A percentile compares a stretch with the other conserved stretches of the same genome.
Conservation (phyloP, 2,329 filamentous ascomycete genomes). For the Apiospora aurea region DNA sequence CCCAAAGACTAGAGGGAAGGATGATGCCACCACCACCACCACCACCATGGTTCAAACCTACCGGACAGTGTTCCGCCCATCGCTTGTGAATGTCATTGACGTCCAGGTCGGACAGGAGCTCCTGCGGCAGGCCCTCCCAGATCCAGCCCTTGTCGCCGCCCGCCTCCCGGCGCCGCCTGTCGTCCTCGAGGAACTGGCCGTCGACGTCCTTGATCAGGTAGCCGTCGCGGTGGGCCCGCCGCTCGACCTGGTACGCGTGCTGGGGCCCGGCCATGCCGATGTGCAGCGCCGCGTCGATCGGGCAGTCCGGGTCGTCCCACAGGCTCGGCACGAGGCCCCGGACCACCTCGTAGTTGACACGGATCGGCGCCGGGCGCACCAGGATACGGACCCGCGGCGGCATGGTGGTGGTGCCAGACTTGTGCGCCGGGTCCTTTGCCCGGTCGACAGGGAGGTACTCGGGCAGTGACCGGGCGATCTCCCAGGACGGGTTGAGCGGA, state of each 20-base stretch:
- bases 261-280: slow-evolving; percentile 78
- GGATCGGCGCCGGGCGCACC: slow-evolving; percentile 70
- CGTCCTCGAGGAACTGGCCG: slow-evolving; percentile 62
- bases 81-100: slow-evolving; percentile 61
- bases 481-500: slow-evolving; percentile 80
- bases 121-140: slow-evolving; percentile 61
- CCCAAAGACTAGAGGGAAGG: background rate
- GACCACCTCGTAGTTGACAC: slow-evolving; percentile 74
- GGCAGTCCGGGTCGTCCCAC: slow-evolving; percentile 53
- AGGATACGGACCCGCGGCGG: slow-evolving; percentile 64
- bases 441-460: slow-evolving; percentile 62
- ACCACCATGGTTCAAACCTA: slow-evolving; percentile 42
- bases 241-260: slow-evolving; percentile 74
- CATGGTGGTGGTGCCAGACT: background rate
- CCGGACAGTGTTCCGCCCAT: slow-evolving; percentile 61
- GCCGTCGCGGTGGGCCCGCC: slow-evolving; percentile 72
- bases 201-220: slow-evolving; percentile 78
- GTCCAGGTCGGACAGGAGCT: slow-evolving; percentile 64
- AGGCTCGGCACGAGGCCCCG: slow-evolving; percentile 69
- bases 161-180: slow-evolving; percentile 42
- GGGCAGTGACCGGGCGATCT: slow-evolving; percentile 76
- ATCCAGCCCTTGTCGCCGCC: slow-evolving; percentile 54
- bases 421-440: slow-evolving; percentile 47
- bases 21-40: too few relatives aligned
- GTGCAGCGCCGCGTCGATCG: slow-evolving; percentile 72